Conservation (phyloP, 2,329 filamentous ascomycete species). For the Lachnellula occidentalis region DNA sequence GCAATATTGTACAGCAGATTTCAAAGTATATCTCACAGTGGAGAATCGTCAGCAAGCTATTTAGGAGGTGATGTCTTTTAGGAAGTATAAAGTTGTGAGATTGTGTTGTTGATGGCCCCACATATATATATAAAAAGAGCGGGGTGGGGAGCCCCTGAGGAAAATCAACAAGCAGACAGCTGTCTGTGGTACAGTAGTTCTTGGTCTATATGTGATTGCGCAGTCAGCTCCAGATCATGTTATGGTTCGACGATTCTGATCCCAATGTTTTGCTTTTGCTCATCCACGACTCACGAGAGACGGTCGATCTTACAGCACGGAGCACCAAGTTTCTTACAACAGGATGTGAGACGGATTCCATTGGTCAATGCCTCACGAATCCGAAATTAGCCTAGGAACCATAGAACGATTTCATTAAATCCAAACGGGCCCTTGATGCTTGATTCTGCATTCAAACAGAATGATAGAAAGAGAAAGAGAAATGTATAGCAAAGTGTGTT, state of each 20-base stretch:
- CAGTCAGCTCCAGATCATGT: background rate
- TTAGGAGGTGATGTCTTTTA: no score
- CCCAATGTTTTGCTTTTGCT: background rate
- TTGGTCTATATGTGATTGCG: background rate
- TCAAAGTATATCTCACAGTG: no score
- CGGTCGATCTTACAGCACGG: slow-evolving; percentile 5
- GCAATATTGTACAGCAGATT: no score
- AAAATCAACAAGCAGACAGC: background rate
- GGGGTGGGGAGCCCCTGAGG: background rate
- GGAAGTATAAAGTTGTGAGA: no score
- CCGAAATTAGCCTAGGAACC: background rate
- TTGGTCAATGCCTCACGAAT: slow-evolving; percentile 8
- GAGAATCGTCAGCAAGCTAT: no score
- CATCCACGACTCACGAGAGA: background rate
- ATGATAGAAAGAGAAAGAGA: background rate
- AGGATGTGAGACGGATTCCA: slow-evolving; percentile 11
- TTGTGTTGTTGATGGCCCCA: no score
- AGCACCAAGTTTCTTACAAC: slow-evolving; percentile 1
- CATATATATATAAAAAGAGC: background rate
- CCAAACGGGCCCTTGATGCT: background rate
- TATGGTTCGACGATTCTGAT: slow-evolving; percentile 1
- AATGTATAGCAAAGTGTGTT: background rate
- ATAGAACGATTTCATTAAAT: background rate
- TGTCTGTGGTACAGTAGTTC: background rate
- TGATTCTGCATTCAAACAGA: background rate